A percentile compares a stretch with the other conserved stretches of the same genome.
These are phyloP conservation scores for Claviceps arundinis DNA, from an alignment of 2,329 filamentous ascomycete genomes.

Conservation along the genomic window DNA sequence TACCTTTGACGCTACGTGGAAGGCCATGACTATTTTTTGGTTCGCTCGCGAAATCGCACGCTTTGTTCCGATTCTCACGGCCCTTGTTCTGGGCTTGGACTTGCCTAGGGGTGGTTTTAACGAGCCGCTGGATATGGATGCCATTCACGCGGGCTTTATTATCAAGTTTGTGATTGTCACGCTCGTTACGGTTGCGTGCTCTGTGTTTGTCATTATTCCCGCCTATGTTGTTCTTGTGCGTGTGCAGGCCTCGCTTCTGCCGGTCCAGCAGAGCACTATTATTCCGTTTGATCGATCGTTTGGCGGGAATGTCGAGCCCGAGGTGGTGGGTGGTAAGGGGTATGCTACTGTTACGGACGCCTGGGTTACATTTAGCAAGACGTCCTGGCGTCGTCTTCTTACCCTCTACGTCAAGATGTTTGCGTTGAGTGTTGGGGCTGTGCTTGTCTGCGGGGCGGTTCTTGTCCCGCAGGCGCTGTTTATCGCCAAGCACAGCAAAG, in stretches of 20 bases:
- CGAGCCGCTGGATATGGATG: slow-evolving; percentile 18
- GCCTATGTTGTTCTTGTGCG: slow-evolving; percentile 65
- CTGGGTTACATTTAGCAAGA: slow-evolving; percentile 63
- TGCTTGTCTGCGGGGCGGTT: slow-evolving; percentile 30
- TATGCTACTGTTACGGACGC: slow-evolving; percentile 61
- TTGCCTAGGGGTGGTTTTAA: slow-evolving; percentile 23
- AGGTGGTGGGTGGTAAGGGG: slow-evolving; percentile 58
- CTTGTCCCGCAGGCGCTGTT: slow-evolving; percentile 39
- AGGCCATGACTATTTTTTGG: slow-evolving; percentile 52
- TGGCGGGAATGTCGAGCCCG: slow-evolving; percentile 61
- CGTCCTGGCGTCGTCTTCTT: slow-evolving; percentile 59
- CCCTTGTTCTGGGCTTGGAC: slow-evolving; percentile 30
- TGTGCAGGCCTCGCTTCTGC: slow-evolving; percentile 75
- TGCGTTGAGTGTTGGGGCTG: slow-evolving; percentile 35
- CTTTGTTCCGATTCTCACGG: slow-evolving; percentile 30
- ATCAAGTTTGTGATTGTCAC: slow-evolving; percentile 33
- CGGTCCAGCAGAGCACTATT: slow-evolving; percentile 69
- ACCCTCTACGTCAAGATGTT: slow-evolving; percentile 64
- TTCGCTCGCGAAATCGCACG: slow-evolving; percentile 38
- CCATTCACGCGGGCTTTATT: slow-evolving; percentile 16
- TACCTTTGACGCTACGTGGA: slow-evolving; percentile 53
- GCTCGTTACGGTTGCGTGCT: slow-evolving; percentile 33
- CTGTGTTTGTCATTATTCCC: slow-evolving; percentile 58
- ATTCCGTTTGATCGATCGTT: slow-evolving; percentile 86
- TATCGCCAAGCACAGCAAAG: slow-evolving; percentile 14